These are phyloP conservation scores for Aureobasidium uvarum DNA, from an alignment of 2,329 filamentous ascomycete genomes.

Conservation along the genomic window DNA sequence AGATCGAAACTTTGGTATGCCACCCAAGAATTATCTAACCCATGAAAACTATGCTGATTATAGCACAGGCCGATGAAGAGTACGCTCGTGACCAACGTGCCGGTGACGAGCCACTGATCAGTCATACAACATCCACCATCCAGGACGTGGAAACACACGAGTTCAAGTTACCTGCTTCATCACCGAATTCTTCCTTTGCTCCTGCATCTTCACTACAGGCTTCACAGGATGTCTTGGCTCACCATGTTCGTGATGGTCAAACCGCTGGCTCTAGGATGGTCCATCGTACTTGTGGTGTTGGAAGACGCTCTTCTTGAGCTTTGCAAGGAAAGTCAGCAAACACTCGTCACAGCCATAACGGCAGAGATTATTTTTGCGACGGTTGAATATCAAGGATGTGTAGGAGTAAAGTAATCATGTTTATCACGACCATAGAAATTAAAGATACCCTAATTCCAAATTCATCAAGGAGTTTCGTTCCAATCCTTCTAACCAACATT, in stretches of 20 bases:
- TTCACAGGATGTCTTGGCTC: neutral
- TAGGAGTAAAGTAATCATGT: neutral
- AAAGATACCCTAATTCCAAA: neutral
- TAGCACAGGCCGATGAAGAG: slow-evolving; percentile 1
- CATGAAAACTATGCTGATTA: neutral
- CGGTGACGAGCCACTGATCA: neutral
- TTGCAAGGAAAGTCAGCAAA: too few species aligned
- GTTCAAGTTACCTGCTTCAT: neutral
- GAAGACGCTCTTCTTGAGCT: slow-evolving; percentile 5
- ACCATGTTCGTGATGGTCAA: neutral
- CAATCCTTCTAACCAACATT: neutral
- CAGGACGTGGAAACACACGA: neutral
- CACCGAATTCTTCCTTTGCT: neutral
- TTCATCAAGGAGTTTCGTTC: neutral
- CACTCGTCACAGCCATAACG: neutral
- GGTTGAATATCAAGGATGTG: neutral
- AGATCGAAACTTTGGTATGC: neutral
- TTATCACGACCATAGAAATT: neutral
- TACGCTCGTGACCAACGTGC: slow-evolving; percentile 1
- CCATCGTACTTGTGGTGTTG: slow-evolving; percentile 7
- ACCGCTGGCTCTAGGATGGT: slow-evolving; percentile 1
- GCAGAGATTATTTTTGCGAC: neutral
- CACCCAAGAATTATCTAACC: too few species aligned
- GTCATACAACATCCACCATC: neutral
- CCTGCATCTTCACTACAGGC: neutral